Conservation (phyloP, 305 asterid genomes). For the Fraxinus angustifolia region DNA sequence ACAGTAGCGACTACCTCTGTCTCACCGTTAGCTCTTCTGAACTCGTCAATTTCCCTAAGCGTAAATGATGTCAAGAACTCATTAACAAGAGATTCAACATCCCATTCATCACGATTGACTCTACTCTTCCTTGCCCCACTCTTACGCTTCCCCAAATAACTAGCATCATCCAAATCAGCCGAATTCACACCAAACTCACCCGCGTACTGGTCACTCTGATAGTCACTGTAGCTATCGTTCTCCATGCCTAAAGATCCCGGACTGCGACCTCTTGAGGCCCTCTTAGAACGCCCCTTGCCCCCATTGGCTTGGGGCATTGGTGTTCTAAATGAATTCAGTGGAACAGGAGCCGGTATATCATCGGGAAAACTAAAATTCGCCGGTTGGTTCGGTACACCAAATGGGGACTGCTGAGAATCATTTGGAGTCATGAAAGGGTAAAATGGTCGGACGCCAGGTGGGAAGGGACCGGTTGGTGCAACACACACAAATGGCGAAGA, state of each 20-base stretch:
- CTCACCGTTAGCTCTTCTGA: conserved; percentile 45
- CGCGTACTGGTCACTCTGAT: conserved; percentile 31
- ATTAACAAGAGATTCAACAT: conserved; percentile 41
- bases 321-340: conserved; percentile 66
- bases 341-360: conserved; percentile 59
- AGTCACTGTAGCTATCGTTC: conserved; percentile 34
- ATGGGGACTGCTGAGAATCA: conserved; percentile 32
- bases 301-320: conserved; percentile 54
- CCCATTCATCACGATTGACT: conserved; percentile 33
- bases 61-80: conserved; percentile 37
- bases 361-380: conserved; percentile 29
- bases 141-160: conserved; percentile 34
- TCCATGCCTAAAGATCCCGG: conserved; percentile 26
- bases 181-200: conserved; percentile 42
- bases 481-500: conserved; percentile 79
- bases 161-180: conserved; percentile 38
- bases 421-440: conserved; percentile 54
- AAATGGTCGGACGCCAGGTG: conserved; percentile 75
- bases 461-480: conserved; percentile 84
- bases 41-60: conserved; percentile 46
- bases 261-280: conserved; percentile 27
- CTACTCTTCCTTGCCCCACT: conserved; percentile 39
- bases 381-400: conserved; percentile 30
- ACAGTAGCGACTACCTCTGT: conserved; percentile 32
- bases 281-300: conserved; percentile 34